Percentiles rank a stretch among this genome's conserved stretches.
Conservation (phyloP, 257 asterid genomes). For the Sherardia arvensis region DNA sequence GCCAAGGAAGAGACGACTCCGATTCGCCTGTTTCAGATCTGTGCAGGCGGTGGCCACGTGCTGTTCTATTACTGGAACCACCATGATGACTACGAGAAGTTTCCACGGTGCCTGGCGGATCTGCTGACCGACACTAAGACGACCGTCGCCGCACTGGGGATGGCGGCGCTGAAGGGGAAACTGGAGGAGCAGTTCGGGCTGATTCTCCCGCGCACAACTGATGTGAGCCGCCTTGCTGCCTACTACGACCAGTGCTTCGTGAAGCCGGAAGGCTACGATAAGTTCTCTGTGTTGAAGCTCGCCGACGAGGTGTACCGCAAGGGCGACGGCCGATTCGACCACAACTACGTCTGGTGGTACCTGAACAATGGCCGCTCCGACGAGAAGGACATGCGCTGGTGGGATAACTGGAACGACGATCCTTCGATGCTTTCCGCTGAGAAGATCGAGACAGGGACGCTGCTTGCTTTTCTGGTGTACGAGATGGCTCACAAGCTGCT, state of each 20-base stretch:
- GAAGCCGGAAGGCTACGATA: neutral
- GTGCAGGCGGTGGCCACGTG: neutral
- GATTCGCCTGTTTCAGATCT: neutral
- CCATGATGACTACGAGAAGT: neutral
- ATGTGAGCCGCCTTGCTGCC: neutral
- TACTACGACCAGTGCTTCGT: neutral
- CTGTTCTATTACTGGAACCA: neutral
- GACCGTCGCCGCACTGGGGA: neutral
- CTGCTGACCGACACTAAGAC: neutral
- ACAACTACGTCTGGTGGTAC: neutral
- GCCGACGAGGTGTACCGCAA: neutral
- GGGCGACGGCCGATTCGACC: neutral
- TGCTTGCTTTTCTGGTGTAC: neutral
- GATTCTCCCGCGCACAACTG: neutral
- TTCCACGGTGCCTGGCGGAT: neutral
- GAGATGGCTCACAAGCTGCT: neutral
- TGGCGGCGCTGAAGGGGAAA: neutral
- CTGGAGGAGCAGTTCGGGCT: neutral
- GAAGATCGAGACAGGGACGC: neutral
- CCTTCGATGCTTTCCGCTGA: neutral
- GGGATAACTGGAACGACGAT: neutral
- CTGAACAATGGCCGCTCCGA: neutral
- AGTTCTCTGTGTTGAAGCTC: neutral
- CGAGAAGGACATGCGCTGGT: neutral
- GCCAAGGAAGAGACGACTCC: neutral